A percentile compares a stretch with the other conserved stretches of the same genome.
phyloP scores from a whole-genome alignment of 768 basidiomycete species.

The Mycena floridula region DNA sequence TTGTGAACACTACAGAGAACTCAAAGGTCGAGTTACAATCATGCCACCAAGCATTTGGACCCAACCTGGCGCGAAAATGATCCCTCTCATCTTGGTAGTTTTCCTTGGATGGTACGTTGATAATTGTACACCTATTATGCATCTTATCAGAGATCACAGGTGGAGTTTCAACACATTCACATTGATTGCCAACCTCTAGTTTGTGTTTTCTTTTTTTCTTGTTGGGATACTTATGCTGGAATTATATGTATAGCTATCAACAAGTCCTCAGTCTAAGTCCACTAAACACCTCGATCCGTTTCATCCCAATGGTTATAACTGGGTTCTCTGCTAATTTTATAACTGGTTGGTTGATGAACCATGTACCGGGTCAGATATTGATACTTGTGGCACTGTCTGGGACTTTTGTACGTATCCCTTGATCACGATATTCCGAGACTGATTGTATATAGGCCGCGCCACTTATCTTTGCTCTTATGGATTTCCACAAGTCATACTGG shows the following conservation, averaged over 20 bases:
- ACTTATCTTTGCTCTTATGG: no score
- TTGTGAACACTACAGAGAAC: constrained; percentile 19
- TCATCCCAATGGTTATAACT: constrained; percentile 26
- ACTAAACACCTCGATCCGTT: constrained; percentile 23
- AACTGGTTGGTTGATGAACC: constrained; percentile 14
- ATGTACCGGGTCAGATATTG: constrained; percentile 21
- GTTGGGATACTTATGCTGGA: background rate
- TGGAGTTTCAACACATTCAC: constrained; percentile 21
- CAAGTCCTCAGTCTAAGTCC: constrained; percentile 21
- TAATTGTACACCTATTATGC: no score
- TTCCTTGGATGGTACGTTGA: constrained; percentile 16
- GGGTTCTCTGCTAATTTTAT: constrained; percentile 15
- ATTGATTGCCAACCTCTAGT: constrained; percentile 20
- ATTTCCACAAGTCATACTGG: no score
- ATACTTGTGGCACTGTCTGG: constrained; percentile 20
- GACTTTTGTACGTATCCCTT: constrained; percentile 19
- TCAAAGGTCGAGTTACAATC: constrained; percentile 12
- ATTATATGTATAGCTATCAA: constrained; percentile 18
- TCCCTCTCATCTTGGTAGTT: constrained; percentile 16
- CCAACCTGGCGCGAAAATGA: constrained; percentile 19
- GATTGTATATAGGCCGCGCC: no score
- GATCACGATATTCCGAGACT: background rate
- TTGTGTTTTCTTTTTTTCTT: background rate
- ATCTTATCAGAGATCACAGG: constrained; percentile 5
- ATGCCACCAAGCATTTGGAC: constrained; percentile 22